Base-by-base conservation (phyloP, 352 stramenopile species). In the Phytophthora foliorum region DNA sequence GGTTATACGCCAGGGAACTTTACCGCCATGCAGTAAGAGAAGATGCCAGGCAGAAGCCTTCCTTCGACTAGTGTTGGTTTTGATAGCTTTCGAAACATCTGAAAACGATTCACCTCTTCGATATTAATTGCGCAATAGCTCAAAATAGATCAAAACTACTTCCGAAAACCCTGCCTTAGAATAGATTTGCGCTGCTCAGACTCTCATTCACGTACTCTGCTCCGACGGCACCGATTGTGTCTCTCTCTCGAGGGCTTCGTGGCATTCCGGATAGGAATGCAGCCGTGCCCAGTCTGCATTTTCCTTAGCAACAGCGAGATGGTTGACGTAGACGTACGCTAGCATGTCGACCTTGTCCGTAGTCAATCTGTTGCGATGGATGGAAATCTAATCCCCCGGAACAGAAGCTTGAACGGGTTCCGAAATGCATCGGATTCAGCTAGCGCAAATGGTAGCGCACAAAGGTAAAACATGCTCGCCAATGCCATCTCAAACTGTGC, bases 401-500 rank as follows among this genome's bases (percentile, higher is more conserved):
- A 29, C 4, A 63, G 19, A 41, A 21, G 21, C 56, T n/a, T 24
- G 27, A 63, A 63, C 21, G 3, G 36, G 10, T 42, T 1, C 11
- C 56, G 44, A 56, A 56, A 63, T 7, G 4, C 36, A 8, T 42
- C 3, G 16, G 57, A 64, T 50, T 57, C 44, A 34, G 51, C 45
- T 13, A 64, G 16, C 34, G 32, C 10, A 31, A 64, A 64, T 31
- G 57, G 22, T 16, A 57, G 22, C 1, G 57, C 44, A 11, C 32
- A 64, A 1, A 56, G 31, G 34, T 51, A 57, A 29, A 64, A 51
- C 32, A 57, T 64, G 2, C 3, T 27, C 4, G 46, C 56, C 21
- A 55, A 36, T 29, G 29, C 31, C 27, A 57, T 24, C 2, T 57
- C 25, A 57, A 64, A 57, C n/a, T 64, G 45, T 64, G 45, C 46